Evolutionary conservation across 768 basidiomycete genomes (phyloP), one percentile per base, ranked within the genome.

Genomic region (Mycena kentingensis): DNA sequence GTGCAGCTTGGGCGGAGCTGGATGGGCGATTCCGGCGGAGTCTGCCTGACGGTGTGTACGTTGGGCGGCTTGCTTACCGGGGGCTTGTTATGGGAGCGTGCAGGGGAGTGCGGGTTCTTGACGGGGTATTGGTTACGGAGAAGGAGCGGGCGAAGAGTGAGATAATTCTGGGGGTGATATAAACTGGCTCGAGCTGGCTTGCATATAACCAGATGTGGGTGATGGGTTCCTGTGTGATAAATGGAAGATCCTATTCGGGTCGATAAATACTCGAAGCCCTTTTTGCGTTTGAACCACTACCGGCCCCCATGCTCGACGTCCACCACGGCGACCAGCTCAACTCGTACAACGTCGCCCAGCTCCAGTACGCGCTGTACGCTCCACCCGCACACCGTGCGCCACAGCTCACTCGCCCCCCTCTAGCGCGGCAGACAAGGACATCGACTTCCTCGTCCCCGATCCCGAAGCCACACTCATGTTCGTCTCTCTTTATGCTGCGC

Each of bases 11-110:
- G 92, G 75, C 82, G 60, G 85, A 85, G 59, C 73, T 91, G 67
- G 96, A 98, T 70, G 73, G 75, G 15, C 87, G 87, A 65, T 98
- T 95, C 77, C 84, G 95, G 18, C 85, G 88, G 65, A 87, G 90
- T 58, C 78, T 99, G 43, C 95, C 96, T 43, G 90, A 98, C 71
- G 86, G 81, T 44, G 82, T 80, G 67, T 98, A 98, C 67, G 81
- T 89, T 42, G 90, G 89, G 21, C 83, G 96, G 34, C 76, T 95
- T 27, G 89, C 84, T 38, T 98, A 98, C 72, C 86, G 96, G 38
- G 93, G 93, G 34, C 75, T 94, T 50, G 76, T 96, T 41, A 93
- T 95, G 89, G 73, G 83, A 22, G 83, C 81, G 27, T 92, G 90
- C 65, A 66, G 73, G 25, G 69, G 75, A 28, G 71, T 98, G 60